Evolutionary conservation across 257 asterid species (phyloP).

Genomic region (Buddleja alternifolia): DNA sequence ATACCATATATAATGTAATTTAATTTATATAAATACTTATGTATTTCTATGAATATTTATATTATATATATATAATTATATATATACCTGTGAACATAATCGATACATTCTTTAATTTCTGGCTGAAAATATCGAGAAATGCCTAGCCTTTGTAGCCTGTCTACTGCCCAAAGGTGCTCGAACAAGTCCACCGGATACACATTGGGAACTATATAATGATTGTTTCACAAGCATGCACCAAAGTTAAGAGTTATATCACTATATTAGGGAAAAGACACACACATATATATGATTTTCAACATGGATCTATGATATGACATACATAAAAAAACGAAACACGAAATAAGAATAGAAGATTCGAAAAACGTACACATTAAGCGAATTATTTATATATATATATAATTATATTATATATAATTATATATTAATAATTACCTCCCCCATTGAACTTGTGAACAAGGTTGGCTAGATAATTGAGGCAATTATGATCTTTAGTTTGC

Average conservation of each 20-base stretch:
- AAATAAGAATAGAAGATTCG: too few relatives aligned
- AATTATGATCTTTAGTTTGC: slow-evolving; percentile 67
- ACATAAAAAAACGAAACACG: too few relatives aligned
- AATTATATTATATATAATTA: too few relatives aligned
- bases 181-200: slow-evolving; percentile 95
- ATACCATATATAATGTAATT: too few relatives aligned
- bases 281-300: not conserved
- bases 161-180: slow-evolving; percentile 86
- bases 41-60: too few relatives aligned
- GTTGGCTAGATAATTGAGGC: slow-evolving; percentile 58
- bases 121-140: slow-evolving; percentile 62
- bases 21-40: too few relatives aligned
- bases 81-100: slow-evolving; percentile 60
- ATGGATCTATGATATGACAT: too few relatives aligned
- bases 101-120: slow-evolving; percentile 67
- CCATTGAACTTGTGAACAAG: slow-evolving; percentile 66
- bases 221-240: too few relatives aligned
- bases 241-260: too few relatives aligned
- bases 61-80: not conserved
- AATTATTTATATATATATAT: too few relatives aligned
- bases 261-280: not conserved
- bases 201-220: slow-evolving; percentile 57
- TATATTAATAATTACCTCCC: slow-evolving; percentile 56
- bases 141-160: slow-evolving; percentile 77
- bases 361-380: too few relatives aligned